A percentile compares a stretch with the other conserved stretches of the same genome.
phyloP scores from a whole-genome alignment of 2,329 filamentous ascomycete genomes.

The Monosporascus ibericus region DNA sequence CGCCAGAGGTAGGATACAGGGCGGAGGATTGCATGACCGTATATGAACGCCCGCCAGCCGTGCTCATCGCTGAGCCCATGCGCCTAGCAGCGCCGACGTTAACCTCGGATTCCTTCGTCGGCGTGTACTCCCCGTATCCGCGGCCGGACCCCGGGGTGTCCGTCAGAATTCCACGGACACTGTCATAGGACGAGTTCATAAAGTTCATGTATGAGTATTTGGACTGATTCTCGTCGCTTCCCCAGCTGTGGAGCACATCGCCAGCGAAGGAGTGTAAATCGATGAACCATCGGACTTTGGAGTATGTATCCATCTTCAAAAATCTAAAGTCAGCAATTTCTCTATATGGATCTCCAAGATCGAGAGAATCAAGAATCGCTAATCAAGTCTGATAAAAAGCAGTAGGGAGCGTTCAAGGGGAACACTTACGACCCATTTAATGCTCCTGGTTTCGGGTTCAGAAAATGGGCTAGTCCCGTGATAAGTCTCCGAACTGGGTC shows the following conservation, averaged over 20 bases:
- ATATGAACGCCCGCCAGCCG: constrained; percentile 32
- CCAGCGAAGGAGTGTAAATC: constrained; percentile 52
- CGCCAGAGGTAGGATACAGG: constrained; percentile 41
- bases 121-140: constrained; percentile 40
- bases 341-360: too few species aligned
- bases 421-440: constrained; percentile 36
- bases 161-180: constrained; percentile 40
- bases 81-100: constrained; percentile 26
- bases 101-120: constrained; percentile 27
- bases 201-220: constrained; percentile 43
- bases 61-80: constrained; percentile 34
- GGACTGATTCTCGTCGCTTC: constrained; percentile 47
- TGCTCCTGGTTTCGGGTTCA: constrained; percentile 50
- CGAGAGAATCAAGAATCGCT: too few species aligned
- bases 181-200: constrained; percentile 44
- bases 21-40: constrained; percentile 30
- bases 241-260: constrained; percentile 51
- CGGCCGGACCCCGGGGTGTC: constrained; percentile 25
- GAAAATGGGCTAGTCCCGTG: constrained; percentile 46
- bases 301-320: constrained; percentile 35
- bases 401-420: neutral
- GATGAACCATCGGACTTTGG: constrained; percentile 49
- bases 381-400: neutral
- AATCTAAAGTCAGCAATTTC: too few species aligned
- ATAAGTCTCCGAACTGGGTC: constrained; percentile 40